A percentile compares a stretch with the other conserved stretches of the same genome.
These are phyloP conservation scores for Candida buenavistaensis DNA, from an alignment of 1,139 yeast species.

Conservation along the genomic window DNA sequence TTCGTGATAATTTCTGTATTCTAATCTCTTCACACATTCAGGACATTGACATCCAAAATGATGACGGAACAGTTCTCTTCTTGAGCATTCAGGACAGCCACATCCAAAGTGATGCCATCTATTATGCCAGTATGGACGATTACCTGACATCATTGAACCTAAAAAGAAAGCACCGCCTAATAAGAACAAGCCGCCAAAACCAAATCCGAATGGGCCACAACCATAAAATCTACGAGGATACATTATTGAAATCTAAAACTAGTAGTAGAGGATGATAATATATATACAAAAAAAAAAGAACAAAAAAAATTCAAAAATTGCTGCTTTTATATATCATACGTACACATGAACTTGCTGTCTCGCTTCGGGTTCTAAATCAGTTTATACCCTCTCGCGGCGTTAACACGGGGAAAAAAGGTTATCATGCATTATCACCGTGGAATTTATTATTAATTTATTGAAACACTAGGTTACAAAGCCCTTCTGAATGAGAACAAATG, in stretches of 20 bases:
- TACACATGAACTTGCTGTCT: too few species aligned
- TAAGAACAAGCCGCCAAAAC: conserved; percentile 10
- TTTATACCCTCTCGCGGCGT: too few species aligned
- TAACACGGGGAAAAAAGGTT: too few species aligned
- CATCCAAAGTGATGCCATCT: background rate
- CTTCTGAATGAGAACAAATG: too few species aligned
- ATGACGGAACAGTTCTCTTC: conserved; percentile 6
- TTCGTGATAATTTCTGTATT: conserved; percentile 1
- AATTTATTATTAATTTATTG: too few species aligned
- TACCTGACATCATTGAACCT: conserved; percentile 6
- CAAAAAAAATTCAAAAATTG: background rate
- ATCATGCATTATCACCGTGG: too few species aligned
- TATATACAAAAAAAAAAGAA: background rate
- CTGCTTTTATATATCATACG: too few species aligned
- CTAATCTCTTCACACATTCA: conserved; percentile 6
- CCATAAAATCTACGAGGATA: conserved; percentile 4
- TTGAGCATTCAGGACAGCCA: too few species aligned
- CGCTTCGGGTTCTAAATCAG: too few species aligned
- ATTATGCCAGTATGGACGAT: conserved; percentile 1
- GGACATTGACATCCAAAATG: conserved; percentile 10
- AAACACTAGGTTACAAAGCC: too few species aligned
- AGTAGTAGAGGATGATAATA: background rate
- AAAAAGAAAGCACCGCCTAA: conserved; percentile 8
- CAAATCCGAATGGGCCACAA: conserved; percentile 9
- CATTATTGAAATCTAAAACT: background rate